Evolutionary conservation across 306 rosid genomes (phyloP).

Genomic region (Dryas alaskensis): DNA sequence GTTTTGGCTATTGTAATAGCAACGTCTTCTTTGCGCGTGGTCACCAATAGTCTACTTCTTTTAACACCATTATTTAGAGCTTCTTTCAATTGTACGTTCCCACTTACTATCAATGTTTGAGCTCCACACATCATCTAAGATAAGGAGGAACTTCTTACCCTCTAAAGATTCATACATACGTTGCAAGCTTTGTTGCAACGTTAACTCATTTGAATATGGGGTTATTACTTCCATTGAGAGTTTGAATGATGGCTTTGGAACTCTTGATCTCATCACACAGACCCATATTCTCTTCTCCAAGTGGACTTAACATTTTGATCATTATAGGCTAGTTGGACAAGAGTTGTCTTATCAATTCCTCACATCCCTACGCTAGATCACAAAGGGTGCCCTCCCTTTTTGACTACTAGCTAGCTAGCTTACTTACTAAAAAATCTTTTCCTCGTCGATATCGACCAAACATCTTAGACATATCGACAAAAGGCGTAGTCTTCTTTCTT

Average conservation of each 20-base stretch:
- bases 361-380: slow-evolving; percentile 20
- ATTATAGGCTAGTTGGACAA: not conserved
- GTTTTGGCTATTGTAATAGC: slow-evolving; percentile 11
- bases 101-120: slow-evolving; percentile 3
- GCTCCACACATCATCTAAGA: slow-evolving; percentile 21
- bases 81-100: not conserved
- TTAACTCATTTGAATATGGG: not conserved
- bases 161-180: not conserved
- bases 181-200: not conserved
- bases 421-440: not conserved
- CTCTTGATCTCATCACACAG: slow-evolving; percentile 16
- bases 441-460: not conserved
- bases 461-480: not conserved
- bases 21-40: slow-evolving; percentile 9
- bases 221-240: not conserved
- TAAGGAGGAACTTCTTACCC: slow-evolving; percentile 9
- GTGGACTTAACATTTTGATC: not conserved
- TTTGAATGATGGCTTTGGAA: slow-evolving; percentile 10
- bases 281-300: slow-evolving; percentile 15
- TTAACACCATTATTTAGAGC: not conserved
- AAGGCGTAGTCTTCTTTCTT: not conserved
- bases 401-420: not conserved
- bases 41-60: slow-evolving; percentile 20
- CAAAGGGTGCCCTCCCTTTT: not conserved
- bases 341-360: not conserved